These are phyloP conservation scores for Globisporangium viniferum DNA, from an alignment of 352 stramenopile species.

Conservation along the genomic window DNA sequence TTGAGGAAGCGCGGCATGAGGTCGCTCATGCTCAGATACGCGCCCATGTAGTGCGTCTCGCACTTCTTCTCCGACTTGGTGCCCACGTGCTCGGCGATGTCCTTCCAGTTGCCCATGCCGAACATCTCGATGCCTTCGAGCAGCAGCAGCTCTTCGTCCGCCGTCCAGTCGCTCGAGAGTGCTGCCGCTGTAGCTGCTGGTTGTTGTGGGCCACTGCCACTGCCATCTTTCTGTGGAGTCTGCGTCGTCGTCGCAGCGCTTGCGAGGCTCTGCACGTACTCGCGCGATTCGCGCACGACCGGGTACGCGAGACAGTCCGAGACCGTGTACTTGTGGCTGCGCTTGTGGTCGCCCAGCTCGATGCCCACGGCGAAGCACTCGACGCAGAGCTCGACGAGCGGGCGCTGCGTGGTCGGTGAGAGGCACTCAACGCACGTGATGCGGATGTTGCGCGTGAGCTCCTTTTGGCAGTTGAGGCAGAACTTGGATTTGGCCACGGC, in stretches of 20 bases:
- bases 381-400: slow-evolving; percentile 90
- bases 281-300: slow-evolving; percentile 48
- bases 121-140: slow-evolving; percentile 96
- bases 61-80: slow-evolving; percentile 89
- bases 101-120: slow-evolving; percentile 96
- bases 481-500: slow-evolving; percentile 59
- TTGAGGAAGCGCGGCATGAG: slow-evolving; percentile 64
- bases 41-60: slow-evolving; percentile 84
- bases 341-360: slow-evolving; percentile 79
- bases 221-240: slow-evolving; percentile 21
- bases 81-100: slow-evolving; percentile 85
- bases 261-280: slow-evolving; percentile 5
- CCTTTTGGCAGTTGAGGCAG: slow-evolving; percentile 85
- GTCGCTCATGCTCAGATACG: slow-evolving; percentile 66
- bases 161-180: slow-evolving; percentile 79
- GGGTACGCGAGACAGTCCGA: slow-evolving; percentile 82
- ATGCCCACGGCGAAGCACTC: slow-evolving; percentile 92
- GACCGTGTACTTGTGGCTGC: slow-evolving; percentile 75
- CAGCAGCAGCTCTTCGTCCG: slow-evolving; percentile 94
- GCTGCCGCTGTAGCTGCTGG: background rate
- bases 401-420: slow-evolving; percentile 25
- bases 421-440: slow-evolving; percentile 81
- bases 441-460: slow-evolving; percentile 81
- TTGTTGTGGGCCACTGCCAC: slow-evolving; percentile 1
- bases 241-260: slow-evolving; percentile 7